phyloP scores from a whole-genome alignment of 192 early-diverging fungal species.

The Linnemannia zychae region DNA sequence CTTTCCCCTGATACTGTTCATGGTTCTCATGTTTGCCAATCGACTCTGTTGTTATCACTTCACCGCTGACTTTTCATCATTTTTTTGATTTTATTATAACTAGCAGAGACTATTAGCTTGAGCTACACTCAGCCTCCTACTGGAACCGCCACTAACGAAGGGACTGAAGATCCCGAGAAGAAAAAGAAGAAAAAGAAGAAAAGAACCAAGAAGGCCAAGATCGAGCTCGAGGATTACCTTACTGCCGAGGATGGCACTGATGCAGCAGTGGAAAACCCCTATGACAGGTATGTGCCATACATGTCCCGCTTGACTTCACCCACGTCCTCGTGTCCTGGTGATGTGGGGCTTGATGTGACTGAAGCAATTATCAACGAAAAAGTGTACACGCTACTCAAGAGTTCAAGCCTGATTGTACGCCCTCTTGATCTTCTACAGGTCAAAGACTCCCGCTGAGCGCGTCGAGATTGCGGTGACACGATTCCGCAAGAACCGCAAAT shows the following conservation, averaged over 20 bases:
- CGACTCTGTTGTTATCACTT: not conserved
- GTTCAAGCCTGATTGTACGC: not conserved
- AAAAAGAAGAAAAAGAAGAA: conserved; percentile 63
- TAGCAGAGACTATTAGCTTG: not conserved
- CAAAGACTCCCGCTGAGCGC: conserved; percentile 57
- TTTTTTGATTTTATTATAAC: not conserved
- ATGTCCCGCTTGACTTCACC: too few species aligned
- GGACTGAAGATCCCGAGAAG: conserved; percentile 6
- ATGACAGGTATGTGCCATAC: conserved; percentile 58
- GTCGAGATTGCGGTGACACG: conserved; percentile 66
- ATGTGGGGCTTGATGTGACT: not conserved
- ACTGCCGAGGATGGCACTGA: conserved; percentile 39
- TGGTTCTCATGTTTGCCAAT: not conserved
- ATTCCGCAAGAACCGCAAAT: conserved; percentile 69
- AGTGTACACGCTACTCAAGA: not conserved
- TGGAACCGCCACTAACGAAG: not conserved
- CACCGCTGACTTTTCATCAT: not conserved
- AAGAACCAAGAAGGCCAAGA: conserved; percentile 59
- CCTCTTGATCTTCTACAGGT: conserved; percentile 29
- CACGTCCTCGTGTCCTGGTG: not conserved
- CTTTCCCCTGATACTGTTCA: not conserved
- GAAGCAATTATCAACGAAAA: not conserved
- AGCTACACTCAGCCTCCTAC: not conserved
- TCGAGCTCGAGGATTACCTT: conserved; percentile 54
- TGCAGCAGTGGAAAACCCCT: conserved; percentile 48